Evolutionary conservation across 768 basidiomycete species (phyloP).

Genomic region (Termitomyces bulborhizus): DNA sequence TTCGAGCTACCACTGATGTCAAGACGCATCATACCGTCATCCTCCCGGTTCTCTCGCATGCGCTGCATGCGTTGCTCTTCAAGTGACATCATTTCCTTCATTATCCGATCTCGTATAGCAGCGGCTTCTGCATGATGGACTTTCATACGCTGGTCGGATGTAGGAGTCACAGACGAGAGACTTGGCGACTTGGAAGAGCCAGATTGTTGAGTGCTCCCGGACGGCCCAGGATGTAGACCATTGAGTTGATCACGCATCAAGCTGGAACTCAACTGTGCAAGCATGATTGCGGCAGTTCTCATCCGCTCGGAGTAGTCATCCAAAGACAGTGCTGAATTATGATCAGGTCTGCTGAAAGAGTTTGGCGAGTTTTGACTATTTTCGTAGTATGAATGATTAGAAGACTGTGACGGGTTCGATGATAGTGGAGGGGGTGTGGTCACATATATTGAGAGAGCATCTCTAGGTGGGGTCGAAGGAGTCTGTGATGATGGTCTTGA

Average conservation of each 20-base stretch:
- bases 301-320: conserved; percentile 99
- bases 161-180: conserved; percentile 19
- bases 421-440: conserved; percentile 9
- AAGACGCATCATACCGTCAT: conserved; percentile 60
- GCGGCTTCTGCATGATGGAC: conserved; percentile 80
- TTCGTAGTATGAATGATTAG: conserved; percentile 1
- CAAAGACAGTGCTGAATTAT: conserved; percentile 52
- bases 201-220: conserved; percentile 5
- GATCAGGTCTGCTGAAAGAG: conserved; percentile 12
- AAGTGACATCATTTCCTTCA: conserved; percentile 96
- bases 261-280: conserved; percentile 89
- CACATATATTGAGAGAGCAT: conserved; percentile 13
- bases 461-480: conserved; percentile 27
- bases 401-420: conserved; percentile 1
- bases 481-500: conserved; percentile 50
- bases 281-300: conserved; percentile 98
- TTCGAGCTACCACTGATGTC: conserved; percentile 48
- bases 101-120: conserved; percentile 90
- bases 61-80: conserved; percentile 96
- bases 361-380: conserved; percentile 10
- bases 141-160: conserved; percentile 49
- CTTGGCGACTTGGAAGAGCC: conserved; percentile 37
- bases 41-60: conserved; percentile 70
- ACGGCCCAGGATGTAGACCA: conserved; percentile 2
- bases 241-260: conserved; percentile 50